phyloP scores from a whole-genome alignment of 331 rosid species.

The Stylosanthes scabra region DNA sequence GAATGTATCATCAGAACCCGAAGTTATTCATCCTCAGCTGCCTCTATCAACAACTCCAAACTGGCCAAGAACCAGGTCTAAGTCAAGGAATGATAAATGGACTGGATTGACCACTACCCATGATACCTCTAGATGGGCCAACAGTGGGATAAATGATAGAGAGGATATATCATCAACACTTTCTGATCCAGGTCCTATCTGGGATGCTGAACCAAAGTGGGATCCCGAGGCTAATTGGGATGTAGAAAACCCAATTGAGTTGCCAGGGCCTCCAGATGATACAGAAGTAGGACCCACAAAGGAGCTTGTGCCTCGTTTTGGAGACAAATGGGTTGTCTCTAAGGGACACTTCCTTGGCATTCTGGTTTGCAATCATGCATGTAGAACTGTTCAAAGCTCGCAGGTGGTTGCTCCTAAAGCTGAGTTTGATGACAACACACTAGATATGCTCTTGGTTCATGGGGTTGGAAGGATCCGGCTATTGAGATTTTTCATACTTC shows the following conservation, averaged over 20 bases:
- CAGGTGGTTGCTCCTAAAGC: slow-evolving; percentile 98
- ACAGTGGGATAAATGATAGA: slow-evolving; percentile 71
- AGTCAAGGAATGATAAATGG: slow-evolving; percentile 95
- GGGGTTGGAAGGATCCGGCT: slow-evolving; percentile 91
- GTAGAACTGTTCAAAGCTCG: slow-evolving; percentile 94
- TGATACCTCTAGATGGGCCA: slow-evolving; percentile 89
- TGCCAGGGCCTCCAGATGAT: slow-evolving; percentile 85
- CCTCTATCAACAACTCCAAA: slow-evolving; percentile 96
- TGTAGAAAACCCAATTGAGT: slow-evolving; percentile 86
- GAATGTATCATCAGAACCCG: slow-evolving; percentile 89
- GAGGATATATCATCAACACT: slow-evolving; percentile 97
- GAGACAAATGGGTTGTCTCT: slow-evolving; percentile 80
- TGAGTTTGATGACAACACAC: slow-evolving; percentile 80
- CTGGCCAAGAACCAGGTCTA: slow-evolving; percentile 98
- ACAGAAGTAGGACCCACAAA: slow-evolving; percentile 61
- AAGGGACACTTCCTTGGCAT: slow-evolving; percentile 93
- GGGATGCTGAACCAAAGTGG: slow-evolving; percentile 99
- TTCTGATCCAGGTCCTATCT: slow-evolving; percentile 99
- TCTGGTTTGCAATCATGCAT: slow-evolving; percentile 96
- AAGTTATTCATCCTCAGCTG: slow-evolving; percentile 90
- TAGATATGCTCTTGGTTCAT: slow-evolving; percentile 88
- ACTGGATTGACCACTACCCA: slow-evolving; percentile 84
- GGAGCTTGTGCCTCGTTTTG: slow-evolving; percentile 62
- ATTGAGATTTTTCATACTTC: slow-evolving; percentile 86
- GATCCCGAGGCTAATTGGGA: slow-evolving; percentile 87